A percentile compares a stretch with the other conserved stretches of the same genome.
These are phyloP conservation scores for Penicillium roqueforti DNA, from an alignment of 495 filamentous ascomycete species.

Conservation along the genomic window DNA sequence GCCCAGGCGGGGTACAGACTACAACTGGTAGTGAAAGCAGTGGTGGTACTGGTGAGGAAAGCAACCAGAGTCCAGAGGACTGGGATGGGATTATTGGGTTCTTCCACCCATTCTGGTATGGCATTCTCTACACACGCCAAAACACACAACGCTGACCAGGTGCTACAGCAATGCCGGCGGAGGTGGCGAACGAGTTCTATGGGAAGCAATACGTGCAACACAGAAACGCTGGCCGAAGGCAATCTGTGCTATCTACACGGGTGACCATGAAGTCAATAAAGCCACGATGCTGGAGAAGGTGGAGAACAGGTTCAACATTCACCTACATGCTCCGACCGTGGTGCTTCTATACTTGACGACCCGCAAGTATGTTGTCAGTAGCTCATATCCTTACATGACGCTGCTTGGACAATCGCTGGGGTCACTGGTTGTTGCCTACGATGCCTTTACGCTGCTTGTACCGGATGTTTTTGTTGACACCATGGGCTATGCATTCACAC, in stretches of 20 bases:
- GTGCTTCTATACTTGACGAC: conserved; percentile 87
- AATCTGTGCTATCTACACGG: conserved; percentile 88
- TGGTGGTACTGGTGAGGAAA: conserved; percentile 3
- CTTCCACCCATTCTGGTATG: conserved; percentile 93
- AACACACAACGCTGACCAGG: not conserved
- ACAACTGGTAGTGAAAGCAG: conserved; percentile 42
- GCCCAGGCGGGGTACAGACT: conserved; percentile 48
- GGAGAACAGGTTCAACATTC: conserved; percentile 87
- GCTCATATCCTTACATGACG: conserved; percentile 88
- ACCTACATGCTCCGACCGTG: conserved; percentile 76
- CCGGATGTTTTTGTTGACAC: conserved; percentile 96
- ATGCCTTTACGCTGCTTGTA: conserved; percentile 86
- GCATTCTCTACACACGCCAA: not conserved
- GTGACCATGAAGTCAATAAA: conserved; percentile 85
- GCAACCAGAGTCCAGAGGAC: conserved; percentile 31
- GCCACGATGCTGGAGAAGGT: conserved; percentile 71
- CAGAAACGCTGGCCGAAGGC: conserved; percentile 86
- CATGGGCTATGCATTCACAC: conserved; percentile 93
- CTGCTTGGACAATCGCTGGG: conserved; percentile 90
- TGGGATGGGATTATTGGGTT: conserved; percentile 88
- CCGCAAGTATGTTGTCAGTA: conserved; percentile 75
- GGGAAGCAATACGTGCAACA: conserved; percentile 90
- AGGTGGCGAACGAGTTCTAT: conserved; percentile 92
- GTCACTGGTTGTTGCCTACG: conserved; percentile 78
- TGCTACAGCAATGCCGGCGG: conserved; percentile 80